Evolutionary conservation across 2,329 filamentous ascomycete species (phyloP), one percentile per base, ranked within the genome.

Genomic region (Trichoderma oligosporum): DNA sequence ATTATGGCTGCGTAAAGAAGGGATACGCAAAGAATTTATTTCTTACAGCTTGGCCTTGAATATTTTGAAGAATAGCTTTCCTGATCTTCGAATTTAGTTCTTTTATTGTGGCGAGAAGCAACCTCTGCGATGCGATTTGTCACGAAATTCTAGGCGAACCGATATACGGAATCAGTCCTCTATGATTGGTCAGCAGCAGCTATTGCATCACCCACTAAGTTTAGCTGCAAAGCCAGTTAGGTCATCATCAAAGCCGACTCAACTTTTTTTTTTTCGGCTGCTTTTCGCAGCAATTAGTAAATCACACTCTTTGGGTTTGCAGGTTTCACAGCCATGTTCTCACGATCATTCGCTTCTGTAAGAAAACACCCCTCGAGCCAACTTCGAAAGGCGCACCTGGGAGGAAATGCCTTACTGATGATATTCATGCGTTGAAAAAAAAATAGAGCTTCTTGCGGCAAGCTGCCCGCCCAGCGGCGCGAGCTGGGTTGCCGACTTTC

Each of bases 401-500:
- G 38, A 46, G 9, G 4, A 58, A 41, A 38, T 25, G 44, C 11
- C 3, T 18, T 20, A 29, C 52, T 55, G 24, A 55, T 41, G n/a
- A 5, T 20, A 55, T 36, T n/a, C 41, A 55, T 36, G 20, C 41
- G 22, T 11, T 22, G n/a, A 22, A n/a, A n/a, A n/a, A n/a, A n/a
- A n/a, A n/a, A 20, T 46, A 75, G 73, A 70, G 64, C 60, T 56
- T 72, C 61, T 65, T 72, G 49, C 68, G 73, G 65, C 72, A 73
- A 64, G 69, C 71, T 56, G 67, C 68, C 49, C 71, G 73, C 39
- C 72, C 73, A 49, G 67, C 66, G 29, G 64, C 67, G 56, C 65
- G 60, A 65, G 64, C 53, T 60, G 62, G 58, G 51, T 60, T 59
- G 59, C 60, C 41, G 55, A 38, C 61, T 60, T 63, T 67, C 63